Base-by-base conservation (phyloP, 345 rosid species). In the Rhodomyrtus tomentosa region DNA sequence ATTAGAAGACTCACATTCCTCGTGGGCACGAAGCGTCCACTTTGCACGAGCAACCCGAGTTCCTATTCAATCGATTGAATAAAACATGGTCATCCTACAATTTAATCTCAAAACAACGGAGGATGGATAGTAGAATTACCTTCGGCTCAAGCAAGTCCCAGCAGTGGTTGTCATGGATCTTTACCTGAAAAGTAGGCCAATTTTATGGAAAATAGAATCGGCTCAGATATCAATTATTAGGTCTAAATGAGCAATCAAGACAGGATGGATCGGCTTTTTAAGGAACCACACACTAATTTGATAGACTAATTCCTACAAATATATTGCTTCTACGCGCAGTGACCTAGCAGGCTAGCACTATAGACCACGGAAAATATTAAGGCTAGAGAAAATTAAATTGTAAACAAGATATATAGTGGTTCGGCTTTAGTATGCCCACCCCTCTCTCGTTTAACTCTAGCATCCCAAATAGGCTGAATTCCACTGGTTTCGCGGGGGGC, bases 341-440 rank as follows among this genome's bases (percentile, higher is more conserved):
- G n/a, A n/a, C n/a, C n/a, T n/a, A 32, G 11, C 32, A 4, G 27
- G 16, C 3, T 4, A 62, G 74, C 42, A 32, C 16, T 8, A 7
- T 18, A 62, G 15, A 36, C 3, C 0, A 10, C 12, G 0, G 3
- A 62, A 62, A 16, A 16, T 62, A 32, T 16, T 38, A 32, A 16
- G 40, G 16, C 32, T 18, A 62, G 20, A 42, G 6, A 62, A 62
- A 62, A 20, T 32, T 3, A 7, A 32, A 16, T 62, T 29, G 36
- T 42, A 18, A 16, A 62, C 0, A 1, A 0, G 40, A 32, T 32
- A 15, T 59, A 14, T 29, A 29, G 10, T 14, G 73, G 5, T 59
- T 29, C 0, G 1, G 5, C 16, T 27, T 59, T 3, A 3, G 32
- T 3, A 8, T 8, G 18, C 40, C 10, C 1, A 0, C 0, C 29